Conservation (phyloP, 164 flowering plant species). For the Pachysandra terminalis region DNA sequence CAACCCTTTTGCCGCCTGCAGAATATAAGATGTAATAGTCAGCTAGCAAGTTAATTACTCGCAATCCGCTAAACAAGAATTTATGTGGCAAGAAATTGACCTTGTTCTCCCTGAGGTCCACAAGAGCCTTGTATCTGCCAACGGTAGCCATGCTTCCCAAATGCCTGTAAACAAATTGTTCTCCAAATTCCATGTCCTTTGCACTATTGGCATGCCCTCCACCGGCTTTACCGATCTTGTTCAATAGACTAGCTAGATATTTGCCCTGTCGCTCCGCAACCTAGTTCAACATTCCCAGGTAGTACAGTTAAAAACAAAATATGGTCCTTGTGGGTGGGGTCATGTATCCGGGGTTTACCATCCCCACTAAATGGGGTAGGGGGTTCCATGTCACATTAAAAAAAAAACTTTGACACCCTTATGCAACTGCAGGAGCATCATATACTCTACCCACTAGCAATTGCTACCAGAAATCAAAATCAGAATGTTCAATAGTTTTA, state of each 20-base stretch:
- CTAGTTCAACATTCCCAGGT: conserved; percentile 29
- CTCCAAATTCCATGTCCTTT: conserved; percentile 51
- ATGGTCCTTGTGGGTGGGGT: too few species aligned
- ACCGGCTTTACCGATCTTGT: conserved; percentile 64
- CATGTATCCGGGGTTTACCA: too few species aligned
- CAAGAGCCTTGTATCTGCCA: conserved; percentile 95
- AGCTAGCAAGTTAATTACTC: neutral
- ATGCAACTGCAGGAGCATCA: neutral
- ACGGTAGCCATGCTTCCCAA: conserved; percentile 95
- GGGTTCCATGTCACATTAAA: too few species aligned
- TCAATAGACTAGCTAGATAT: conserved; percentile 60
- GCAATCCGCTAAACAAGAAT: neutral
- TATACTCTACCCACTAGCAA: neutral
- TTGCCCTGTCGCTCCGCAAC: conserved; percentile 97
- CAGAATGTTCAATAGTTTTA: neutral
- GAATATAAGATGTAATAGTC: conserved; percentile 3
- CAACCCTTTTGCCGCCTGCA: conserved; percentile 78
- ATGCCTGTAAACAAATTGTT: conserved; percentile 84
- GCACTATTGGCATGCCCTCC: conserved; percentile 71
- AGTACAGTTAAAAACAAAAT: too few species aligned
- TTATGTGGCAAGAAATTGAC: conserved; percentile 22
- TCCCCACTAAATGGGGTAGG: too few species aligned
- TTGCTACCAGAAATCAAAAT: neutral
- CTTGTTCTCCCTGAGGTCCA: conserved; percentile 93
- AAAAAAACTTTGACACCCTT: neutral